phyloP scores from a whole-genome alignment of 2,329 filamentous ascomycete genomes.

The Volutella citrinella region DNA sequence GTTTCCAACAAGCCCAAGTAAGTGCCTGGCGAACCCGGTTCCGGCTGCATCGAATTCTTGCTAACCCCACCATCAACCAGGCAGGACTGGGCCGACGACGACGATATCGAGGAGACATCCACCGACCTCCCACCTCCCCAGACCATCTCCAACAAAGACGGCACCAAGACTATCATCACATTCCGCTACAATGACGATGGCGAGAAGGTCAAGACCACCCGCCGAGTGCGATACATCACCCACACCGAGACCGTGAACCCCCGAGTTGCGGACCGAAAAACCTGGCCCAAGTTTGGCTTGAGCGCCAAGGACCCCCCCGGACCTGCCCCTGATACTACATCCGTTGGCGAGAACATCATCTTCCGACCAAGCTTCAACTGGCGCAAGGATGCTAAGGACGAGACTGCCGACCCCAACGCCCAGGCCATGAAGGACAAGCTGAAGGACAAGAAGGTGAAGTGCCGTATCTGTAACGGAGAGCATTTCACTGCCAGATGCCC shows the following conservation, averaged over 20 bases:
- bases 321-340: slow-evolving; percentile 85
- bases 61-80: slow-evolving; percentile 41
- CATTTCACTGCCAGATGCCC: slow-evolving; percentile 99
- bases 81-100: slow-evolving; percentile 93
- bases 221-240: slow-evolving; percentile 87
- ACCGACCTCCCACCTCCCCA: slow-evolving; percentile 76
- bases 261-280: slow-evolving; percentile 89
- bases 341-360: slow-evolving; percentile 95
- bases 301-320: slow-evolving; percentile 82
- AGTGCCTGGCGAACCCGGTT: slow-evolving; percentile 24
- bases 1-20: slow-evolving; percentile 40
- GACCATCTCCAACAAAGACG: slow-evolving; percentile 95
- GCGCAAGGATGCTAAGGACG: slow-evolving; percentile 84
- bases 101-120: slow-evolving; percentile 74
- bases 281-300: slow-evolving; percentile 88
- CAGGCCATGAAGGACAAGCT: slow-evolving; percentile 77
- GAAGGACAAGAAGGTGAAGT: slow-evolving; percentile 99
- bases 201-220: slow-evolving; percentile 96
- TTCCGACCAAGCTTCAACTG: slow-evolving; percentile 93
- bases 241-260: slow-evolving; percentile 95
- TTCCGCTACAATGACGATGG: slow-evolving; percentile 89
- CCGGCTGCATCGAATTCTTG: slow-evolving; percentile 19
- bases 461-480: slow-evolving; percentile 96
- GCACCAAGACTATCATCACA: slow-evolving; percentile 91
- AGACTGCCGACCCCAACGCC: slow-evolving; percentile 70